Conservation (phyloP, 306 rosid genomes). For the Trifolium fragiferum region DNA sequence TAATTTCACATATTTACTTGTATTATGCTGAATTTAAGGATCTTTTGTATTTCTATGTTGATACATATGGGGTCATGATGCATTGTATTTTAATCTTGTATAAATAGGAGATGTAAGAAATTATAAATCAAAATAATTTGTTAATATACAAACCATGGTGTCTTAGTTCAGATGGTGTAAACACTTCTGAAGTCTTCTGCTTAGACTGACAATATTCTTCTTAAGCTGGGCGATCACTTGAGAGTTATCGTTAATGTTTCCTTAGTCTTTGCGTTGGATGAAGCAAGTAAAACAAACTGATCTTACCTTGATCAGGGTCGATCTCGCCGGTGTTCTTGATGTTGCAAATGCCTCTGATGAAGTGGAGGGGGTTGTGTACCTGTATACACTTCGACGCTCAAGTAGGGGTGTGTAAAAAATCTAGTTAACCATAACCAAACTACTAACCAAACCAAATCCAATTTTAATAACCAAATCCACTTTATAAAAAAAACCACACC, state of each 20-base stretch:
- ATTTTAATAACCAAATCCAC: too few relatives aligned
- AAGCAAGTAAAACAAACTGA: not conserved
- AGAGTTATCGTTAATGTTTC: not conserved
- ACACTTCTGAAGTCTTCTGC: slow-evolving; percentile 16
- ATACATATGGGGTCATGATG: slow-evolving; percentile 34
- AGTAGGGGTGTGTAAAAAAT: too few relatives aligned
- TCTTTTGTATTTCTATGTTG: slow-evolving; percentile 28
- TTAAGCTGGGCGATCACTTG: not conserved
- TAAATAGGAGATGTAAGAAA: slow-evolving; percentile 22
- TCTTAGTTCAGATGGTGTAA: slow-evolving; percentile 10
- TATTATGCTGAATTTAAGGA: slow-evolving; percentile 26
- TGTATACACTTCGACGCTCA: too few relatives aligned
- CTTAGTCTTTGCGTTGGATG: not conserved
- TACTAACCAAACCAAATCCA: too few relatives aligned
- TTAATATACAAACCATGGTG: not conserved
- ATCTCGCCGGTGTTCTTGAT: too few relatives aligned
- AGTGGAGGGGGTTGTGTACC: too few relatives aligned
- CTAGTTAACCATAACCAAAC: too few relatives aligned
- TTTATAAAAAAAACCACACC: too few relatives aligned
- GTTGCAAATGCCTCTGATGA: too few relatives aligned
- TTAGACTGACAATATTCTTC: not conserved
- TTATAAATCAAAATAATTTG: slow-evolving; percentile 34
- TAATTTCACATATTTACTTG: slow-evolving; percentile 1
- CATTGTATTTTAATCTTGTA: slow-evolving; percentile 20
- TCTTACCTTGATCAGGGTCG: too few relatives aligned